Evolutionary conservation across 2,329 filamentous ascomycete genomes (phyloP).

Genomic region (Xylariomycetidae sp.): DNA sequence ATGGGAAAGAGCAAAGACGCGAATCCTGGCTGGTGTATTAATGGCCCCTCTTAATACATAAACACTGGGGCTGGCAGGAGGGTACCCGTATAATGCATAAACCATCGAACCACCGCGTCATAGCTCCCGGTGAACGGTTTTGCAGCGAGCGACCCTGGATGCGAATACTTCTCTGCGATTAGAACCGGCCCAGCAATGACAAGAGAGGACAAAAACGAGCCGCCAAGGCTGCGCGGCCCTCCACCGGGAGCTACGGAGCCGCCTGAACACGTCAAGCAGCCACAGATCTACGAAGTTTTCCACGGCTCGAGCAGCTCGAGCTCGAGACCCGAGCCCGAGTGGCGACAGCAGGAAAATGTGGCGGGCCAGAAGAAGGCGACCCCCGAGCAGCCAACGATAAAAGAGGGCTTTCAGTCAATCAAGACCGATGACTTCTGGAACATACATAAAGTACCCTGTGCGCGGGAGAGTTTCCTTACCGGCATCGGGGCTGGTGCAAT

Average conservation of each 20-base stretch:
- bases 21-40: too few species aligned
- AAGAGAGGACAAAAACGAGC: constrained; percentile 23
- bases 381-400: too few species aligned
- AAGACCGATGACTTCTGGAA: constrained; percentile 64
- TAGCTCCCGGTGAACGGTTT: too few species aligned
- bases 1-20: too few species aligned
- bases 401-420: constrained; percentile 66
- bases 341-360: constrained; percentile 34
- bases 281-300: constrained; percentile 37
- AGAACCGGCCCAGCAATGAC: constrained; percentile 23
- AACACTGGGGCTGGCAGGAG: too few species aligned
- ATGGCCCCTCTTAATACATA: too few species aligned
- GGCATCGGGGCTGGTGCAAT: constrained; percentile 79
- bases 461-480: constrained; percentile 73
- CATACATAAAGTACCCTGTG: constrained; percentile 77
- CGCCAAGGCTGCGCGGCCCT: constrained; percentile 21
- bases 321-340: too few species aligned
- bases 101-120: too few species aligned
- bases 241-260: constrained; percentile 30
- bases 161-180: too few species aligned
- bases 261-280: constrained; percentile 29
- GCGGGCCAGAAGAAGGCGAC: too few species aligned
- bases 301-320: constrained; percentile 22
- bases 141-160: too few species aligned
- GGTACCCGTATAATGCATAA: too few species aligned